Conservation (phyloP, 148 eudicot species). For the Camellia granthamiana region DNA sequence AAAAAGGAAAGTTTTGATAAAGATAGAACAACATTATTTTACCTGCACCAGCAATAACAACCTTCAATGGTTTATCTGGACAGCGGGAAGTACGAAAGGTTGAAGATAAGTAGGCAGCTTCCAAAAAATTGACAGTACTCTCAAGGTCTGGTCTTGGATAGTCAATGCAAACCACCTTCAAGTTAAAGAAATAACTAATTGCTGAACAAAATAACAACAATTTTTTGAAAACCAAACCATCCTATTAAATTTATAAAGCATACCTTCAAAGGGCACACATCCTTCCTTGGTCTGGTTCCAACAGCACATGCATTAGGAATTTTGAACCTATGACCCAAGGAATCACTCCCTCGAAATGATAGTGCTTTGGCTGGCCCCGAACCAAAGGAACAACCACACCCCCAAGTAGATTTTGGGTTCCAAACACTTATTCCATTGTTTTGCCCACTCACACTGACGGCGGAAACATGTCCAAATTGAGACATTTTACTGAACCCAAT, state of each 20-base stretch:
- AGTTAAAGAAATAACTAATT: slow-evolving; percentile 1
- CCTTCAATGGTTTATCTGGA: slow-evolving; percentile 69
- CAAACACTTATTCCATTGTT: slow-evolving; percentile 22
- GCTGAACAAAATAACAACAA: not conserved
- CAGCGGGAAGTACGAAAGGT: slow-evolving; percentile 65
- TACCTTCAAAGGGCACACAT: slow-evolving; percentile 38
- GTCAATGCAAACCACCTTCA: slow-evolving; percentile 85
- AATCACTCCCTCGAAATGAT: slow-evolving; percentile 35
- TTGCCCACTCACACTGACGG: slow-evolving; percentile 32
- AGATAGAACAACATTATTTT: slow-evolving; percentile 6
- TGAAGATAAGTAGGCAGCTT: slow-evolving; percentile 86
- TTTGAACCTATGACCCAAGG: slow-evolving; percentile 30
- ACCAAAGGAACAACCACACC: slow-evolving; percentile 14
- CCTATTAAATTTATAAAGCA: not conserved
- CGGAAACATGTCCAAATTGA: slow-evolving; percentile 50
- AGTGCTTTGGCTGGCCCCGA: slow-evolving; percentile 20
- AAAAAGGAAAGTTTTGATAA: not conserved
- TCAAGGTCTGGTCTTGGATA: slow-evolving; percentile 99
- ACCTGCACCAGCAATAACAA: slow-evolving; percentile 98
- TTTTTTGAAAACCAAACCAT: not conserved
- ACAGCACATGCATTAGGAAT: slow-evolving; percentile 15
- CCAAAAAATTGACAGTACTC: slow-evolving; percentile 65
- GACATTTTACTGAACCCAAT: slow-evolving; percentile 26
- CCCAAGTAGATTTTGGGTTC: slow-evolving; percentile 22
- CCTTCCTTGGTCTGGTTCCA: slow-evolving; percentile 26